Percentiles rank a stretch among this genome's conserved stretches.
Evolutionary conservation across 352 stramenopile species (phyloP).

Genomic region (Pythium brassicae): DNA sequence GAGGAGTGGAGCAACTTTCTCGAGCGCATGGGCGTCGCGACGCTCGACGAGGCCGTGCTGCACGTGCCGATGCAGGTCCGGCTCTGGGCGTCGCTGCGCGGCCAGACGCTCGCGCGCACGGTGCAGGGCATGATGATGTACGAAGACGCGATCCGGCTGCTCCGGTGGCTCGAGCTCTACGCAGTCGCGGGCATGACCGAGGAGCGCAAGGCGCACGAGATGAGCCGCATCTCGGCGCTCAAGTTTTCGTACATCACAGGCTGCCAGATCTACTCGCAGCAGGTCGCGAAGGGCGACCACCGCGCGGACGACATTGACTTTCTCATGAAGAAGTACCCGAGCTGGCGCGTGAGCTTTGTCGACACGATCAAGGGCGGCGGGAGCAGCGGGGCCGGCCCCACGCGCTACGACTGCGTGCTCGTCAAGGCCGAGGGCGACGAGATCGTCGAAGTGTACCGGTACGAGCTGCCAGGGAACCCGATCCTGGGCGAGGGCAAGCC

Average conservation of each 20-base stretch:
- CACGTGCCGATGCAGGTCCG: constrained; percentile 68
- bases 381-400: constrained; percentile 2
- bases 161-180: constrained; percentile 83
- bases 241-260: constrained; percentile 89
- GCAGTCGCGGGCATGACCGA: constrained; percentile 54
- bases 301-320: constrained; percentile 88
- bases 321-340: constrained; percentile 85
- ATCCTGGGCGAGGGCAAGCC: constrained; percentile 86
- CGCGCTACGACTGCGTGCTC: constrained; percentile 70
- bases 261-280: constrained; percentile 85
- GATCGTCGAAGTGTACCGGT: constrained; percentile 87
- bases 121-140: constrained; percentile 88
- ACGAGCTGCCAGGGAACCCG: constrained; percentile 83
- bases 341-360: constrained; percentile 86
- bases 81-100: constrained; percentile 80
- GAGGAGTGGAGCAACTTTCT: constrained; percentile 89
- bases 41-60: constrained; percentile 65
- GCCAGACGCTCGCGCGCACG: constrained; percentile 82
- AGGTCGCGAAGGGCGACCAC: constrained; percentile 67
- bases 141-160: constrained; percentile 74
- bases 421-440: constrained; percentile 75
- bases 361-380: constrained; percentile 53
- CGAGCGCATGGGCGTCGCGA: constrained; percentile 68
- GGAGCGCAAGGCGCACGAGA: constrained; percentile 68
- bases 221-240: constrained; percentile 80